Evolutionary conservation across 257 asterid species (phyloP).

Genomic region (Thymus mandschuricus): DNA sequence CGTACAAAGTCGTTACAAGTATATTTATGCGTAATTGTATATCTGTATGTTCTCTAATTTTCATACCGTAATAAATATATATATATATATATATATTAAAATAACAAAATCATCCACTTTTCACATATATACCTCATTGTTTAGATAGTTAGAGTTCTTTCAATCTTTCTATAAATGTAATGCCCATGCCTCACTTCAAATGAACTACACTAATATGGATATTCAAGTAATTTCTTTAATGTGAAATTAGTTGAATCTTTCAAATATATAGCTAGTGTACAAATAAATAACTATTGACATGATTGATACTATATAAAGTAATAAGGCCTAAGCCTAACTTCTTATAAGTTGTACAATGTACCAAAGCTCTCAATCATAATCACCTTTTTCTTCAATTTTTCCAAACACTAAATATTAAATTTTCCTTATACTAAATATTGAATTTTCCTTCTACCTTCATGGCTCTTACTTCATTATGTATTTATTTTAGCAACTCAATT

Average conservation of each 20-base stretch:
- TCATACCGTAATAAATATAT: too few species aligned
- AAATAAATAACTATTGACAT: neutral
- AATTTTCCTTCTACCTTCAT: neutral
- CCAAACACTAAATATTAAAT: neutral
- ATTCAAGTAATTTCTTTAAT: neutral
- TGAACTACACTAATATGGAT: neutral
- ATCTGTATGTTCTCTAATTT: too few species aligned
- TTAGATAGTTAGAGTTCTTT: neutral
- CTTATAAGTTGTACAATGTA: neutral
- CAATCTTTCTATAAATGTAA: neutral
- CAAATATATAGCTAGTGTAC: neutral
- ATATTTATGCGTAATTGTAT: too few species aligned
- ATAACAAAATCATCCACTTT: neutral
- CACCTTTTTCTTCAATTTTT: conserved; percentile 1
- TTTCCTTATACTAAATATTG: neutral
- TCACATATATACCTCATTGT: too few species aligned
- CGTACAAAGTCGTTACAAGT: too few species aligned
- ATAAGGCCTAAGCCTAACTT: neutral
- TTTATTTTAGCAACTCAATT: neutral
- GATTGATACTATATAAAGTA: neutral
- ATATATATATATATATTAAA: too few species aligned
- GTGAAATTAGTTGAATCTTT: neutral
- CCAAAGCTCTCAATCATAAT: conserved; percentile 25
- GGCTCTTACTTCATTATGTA: neutral
- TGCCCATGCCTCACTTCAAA: neutral